Conservation (phyloP, 2,329 filamentous ascomycete genomes). For the Colletotrichum liriopes region DNA sequence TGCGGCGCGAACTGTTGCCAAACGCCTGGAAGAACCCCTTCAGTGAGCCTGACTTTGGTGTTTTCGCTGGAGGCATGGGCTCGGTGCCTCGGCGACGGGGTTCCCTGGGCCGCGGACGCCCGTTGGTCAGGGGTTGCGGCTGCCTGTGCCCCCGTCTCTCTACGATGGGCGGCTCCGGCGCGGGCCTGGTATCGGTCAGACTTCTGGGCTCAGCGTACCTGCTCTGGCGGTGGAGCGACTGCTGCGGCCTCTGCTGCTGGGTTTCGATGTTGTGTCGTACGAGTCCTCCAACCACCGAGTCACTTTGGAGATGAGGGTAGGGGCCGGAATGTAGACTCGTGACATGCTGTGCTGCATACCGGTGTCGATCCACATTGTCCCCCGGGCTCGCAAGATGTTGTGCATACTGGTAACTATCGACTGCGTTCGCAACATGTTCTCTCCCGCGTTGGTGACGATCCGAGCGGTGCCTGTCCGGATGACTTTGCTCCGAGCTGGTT, state of each 20-base stretch:
- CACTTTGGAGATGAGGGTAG: neutral
- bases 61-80: neutral
- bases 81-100: neutral
- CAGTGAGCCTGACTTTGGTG: neutral
- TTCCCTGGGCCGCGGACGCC: neutral
- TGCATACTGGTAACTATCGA: neutral
- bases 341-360: neutral
- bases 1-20: neutral
- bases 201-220: neutral
- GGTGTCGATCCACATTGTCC: neutral
- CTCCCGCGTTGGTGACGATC: neutral
- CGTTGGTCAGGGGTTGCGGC: neutral
- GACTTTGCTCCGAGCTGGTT: neutral
- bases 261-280: neutral
- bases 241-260: neutral
- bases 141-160: neutral
- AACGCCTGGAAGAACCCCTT: constrained; percentile 3
- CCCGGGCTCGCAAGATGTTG: neutral
- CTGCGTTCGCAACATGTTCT: neutral
- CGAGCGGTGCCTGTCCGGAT: neutral
- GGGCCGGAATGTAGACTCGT: neutral
- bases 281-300: neutral
- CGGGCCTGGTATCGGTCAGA: neutral
- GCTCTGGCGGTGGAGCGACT: neutral
- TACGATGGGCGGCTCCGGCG: neutral